Evolutionary conservation across 192 early-diverging fungal species (phyloP).

Genomic region (Phlyctochytrium planicorne): DNA sequence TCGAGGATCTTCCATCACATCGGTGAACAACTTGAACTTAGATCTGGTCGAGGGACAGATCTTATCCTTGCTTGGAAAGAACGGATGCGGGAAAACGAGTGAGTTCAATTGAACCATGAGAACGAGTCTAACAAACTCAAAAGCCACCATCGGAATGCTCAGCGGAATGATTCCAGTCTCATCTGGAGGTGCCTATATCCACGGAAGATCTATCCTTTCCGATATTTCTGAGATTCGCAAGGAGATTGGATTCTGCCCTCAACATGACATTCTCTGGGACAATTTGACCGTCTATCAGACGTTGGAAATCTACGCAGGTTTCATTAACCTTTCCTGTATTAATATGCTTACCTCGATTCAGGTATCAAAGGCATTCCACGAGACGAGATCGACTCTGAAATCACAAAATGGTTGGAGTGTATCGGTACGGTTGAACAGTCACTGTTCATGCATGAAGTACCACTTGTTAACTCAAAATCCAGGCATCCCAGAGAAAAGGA

Average conservation of each 20-base stretch:
- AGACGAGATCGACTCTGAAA: conserved; percentile 19
- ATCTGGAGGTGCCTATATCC: conserved; percentile 52
- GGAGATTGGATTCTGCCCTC: conserved; percentile 52
- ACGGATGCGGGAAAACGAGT: conserved; percentile 69
- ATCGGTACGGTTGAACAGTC: background rate
- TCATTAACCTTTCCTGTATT: background rate
- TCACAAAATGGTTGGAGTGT: conserved; percentile 12
- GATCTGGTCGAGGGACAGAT: conserved; percentile 46
- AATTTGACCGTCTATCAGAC: conserved; percentile 50
- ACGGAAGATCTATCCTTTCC: conserved; percentile 26
- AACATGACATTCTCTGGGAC: conserved; percentile 51
- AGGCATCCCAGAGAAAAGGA: conserved; percentile 31
- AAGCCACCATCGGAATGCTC: conserved; percentile 61
- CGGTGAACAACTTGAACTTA: conserved; percentile 28
- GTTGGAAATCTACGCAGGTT: conserved; percentile 41
- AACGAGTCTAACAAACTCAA: background rate
- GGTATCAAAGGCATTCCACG: conserved; percentile 48
- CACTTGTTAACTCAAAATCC: background rate
- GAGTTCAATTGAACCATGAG: conserved; percentile 4
- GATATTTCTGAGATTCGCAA: background rate
- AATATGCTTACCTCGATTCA: background rate
- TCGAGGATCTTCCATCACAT: background rate
- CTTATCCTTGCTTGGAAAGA: conserved; percentile 52
- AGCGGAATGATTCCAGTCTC: conserved; percentile 57
- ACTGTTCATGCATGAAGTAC: background rate